A percentile compares a stretch with the other conserved stretches of the same genome.
Evolutionary conservation across 495 filamentous ascomycete genomes (phyloP).

Genomic region (Penicillium fimorum): DNA sequence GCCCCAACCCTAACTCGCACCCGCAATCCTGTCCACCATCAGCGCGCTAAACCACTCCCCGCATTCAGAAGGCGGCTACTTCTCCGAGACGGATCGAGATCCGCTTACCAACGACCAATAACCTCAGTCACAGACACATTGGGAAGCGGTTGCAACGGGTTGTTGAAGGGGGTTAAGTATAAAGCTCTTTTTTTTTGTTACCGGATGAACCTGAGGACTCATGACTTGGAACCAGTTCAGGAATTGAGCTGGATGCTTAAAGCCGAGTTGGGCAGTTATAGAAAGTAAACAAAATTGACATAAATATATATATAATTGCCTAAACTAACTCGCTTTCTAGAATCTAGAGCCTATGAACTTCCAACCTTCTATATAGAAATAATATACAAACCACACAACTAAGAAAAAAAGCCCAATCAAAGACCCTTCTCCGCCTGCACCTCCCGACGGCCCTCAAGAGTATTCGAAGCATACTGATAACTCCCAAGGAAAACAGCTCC

Average conservation of each 20-base stretch:
- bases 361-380: constrained; percentile 5
- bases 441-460: constrained; percentile 48
- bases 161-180: constrained; percentile 62
- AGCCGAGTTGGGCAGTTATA: not conserved
- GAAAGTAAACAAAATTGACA: constrained; percentile 1
- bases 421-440: constrained; percentile 16
- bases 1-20: constrained; percentile 10
- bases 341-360: constrained; percentile 6
- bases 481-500: constrained; percentile 94
- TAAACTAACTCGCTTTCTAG: not conserved
- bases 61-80: constrained; percentile 67
- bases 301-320: not conserved
- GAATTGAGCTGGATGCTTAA: constrained; percentile 50
- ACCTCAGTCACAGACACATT: not conserved
- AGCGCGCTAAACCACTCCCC: constrained; percentile 40
- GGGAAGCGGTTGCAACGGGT: constrained; percentile 67
- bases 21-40: constrained; percentile 41
- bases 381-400: constrained; percentile 9
- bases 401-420: not conserved
- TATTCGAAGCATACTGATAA: constrained; percentile 87
- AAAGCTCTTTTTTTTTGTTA: constrained; percentile 57
- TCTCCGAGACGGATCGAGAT: constrained; percentile 59
- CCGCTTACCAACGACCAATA: constrained; percentile 29
- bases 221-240: constrained; percentile 45
- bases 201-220: constrained; percentile 23